Conservation (phyloP, 2,329 filamentous ascomycete genomes). For the Xylaria sp. region DNA sequence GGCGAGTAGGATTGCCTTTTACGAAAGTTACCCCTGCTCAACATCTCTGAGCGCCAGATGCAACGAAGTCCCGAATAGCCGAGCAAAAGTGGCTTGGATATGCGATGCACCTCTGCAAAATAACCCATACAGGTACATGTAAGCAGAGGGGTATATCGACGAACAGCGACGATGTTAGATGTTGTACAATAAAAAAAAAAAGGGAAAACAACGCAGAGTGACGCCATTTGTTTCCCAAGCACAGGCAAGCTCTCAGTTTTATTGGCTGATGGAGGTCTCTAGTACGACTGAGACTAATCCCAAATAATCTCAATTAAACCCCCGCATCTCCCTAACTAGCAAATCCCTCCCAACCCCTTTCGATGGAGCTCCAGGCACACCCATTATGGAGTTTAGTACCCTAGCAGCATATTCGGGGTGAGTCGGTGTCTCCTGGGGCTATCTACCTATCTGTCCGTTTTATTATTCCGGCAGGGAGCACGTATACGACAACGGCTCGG, state of each 20-base stretch:
- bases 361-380: neutral
- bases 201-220: slow-evolving; percentile 21
- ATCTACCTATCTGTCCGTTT: neutral
- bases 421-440: neutral
- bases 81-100: neutral
- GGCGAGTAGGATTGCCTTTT: neutral
- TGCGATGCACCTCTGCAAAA: neutral
- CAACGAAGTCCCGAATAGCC: neutral
- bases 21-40: neutral
- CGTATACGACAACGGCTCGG: slow-evolving; percentile 3
- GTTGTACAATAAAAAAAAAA: neutral
- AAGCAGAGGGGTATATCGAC: neutral
- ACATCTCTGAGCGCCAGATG: neutral
- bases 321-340: slow-evolving; percentile 28
- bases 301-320: slow-evolving; percentile 36
- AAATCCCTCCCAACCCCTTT: slow-evolving; percentile 1
- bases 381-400: neutral
- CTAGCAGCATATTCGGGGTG: neutral
- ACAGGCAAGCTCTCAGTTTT: neutral
- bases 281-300: slow-evolving; percentile 25
- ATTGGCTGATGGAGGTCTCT: slow-evolving; percentile 14
- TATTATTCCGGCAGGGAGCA: neutral
- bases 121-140: neutral
- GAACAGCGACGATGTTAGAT: neutral
- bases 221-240: slow-evolving; percentile 22